Conservation (phyloP, 2,329 filamentous ascomycete genomes). For the Peltaster fructicola region DNA sequence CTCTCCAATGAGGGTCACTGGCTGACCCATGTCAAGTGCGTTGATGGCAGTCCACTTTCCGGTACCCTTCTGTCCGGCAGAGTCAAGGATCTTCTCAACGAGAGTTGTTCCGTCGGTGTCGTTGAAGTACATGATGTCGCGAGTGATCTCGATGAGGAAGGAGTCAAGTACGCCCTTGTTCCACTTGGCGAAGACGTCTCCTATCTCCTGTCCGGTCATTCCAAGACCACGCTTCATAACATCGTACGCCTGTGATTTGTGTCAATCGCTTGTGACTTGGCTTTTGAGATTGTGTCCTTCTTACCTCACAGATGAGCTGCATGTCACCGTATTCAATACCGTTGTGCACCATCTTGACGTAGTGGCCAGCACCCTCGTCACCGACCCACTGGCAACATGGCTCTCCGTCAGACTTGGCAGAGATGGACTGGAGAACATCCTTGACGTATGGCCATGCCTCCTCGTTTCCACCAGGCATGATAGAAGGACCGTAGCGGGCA, state of each 20-base stretch:
- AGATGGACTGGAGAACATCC: constrained; percentile 95
- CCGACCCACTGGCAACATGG: constrained; percentile 99
- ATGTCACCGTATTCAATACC: constrained; percentile 99
- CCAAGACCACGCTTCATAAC: constrained; percentile 98
- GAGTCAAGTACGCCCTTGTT: constrained; percentile 98
- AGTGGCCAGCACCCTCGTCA: constrained; percentile 98
- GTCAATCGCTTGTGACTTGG: constrained; percentile 6
- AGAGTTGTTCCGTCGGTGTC: constrained; percentile 82
- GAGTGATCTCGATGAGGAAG: constrained; percentile 98
- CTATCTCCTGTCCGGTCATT: constrained; percentile 81
- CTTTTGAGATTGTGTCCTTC: constrained; percentile 10
- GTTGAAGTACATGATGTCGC: constrained; percentile 96
- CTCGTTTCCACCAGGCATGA: constrained; percentile 99
- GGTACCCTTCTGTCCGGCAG: constrained; percentile 97
- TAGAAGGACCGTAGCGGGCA: constrained; percentile 87
- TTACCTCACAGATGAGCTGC: constrained; percentile 97
- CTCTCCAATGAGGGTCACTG: constrained; percentile 94
- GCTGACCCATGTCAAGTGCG: constrained; percentile 94
- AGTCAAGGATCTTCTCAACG: constrained; percentile 97
- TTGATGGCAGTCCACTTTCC: constrained; percentile 99
- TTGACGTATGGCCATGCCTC: constrained; percentile 97
- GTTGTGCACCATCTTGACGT: constrained; percentile 99
- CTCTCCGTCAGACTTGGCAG: constrained; percentile 94
- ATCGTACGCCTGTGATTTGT: constrained; percentile 64
- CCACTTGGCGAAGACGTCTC: constrained; percentile 86